Conservation (phyloP, 768 basidiomycete species). For the Calocybe gangraenosa region DNA sequence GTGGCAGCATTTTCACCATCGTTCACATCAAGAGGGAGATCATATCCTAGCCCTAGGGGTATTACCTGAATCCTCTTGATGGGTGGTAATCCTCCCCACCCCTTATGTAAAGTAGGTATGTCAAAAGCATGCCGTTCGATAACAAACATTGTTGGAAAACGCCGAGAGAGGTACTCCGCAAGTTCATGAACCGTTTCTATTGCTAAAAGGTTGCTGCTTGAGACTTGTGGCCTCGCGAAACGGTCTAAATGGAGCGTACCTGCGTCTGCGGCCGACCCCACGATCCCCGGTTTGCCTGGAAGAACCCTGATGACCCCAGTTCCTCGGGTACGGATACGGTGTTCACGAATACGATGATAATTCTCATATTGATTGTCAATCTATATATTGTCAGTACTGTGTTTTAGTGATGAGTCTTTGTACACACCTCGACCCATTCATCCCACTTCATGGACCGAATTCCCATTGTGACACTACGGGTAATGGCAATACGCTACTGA, state of each 20-base stretch:
- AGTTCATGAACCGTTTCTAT: conserved; percentile 67
- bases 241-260: no score
- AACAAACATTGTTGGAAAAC: conserved; percentile 56
- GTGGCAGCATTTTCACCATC: conserved; percentile 35
- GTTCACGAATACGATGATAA: conserved; percentile 56
- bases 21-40: conserved; percentile 37
- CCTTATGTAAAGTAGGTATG: conserved; percentile 21
- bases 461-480: conserved; percentile 19
- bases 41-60: conserved; percentile 44
- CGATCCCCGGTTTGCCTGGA: conserved; percentile 39
- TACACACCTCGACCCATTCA: conserved; percentile 67
- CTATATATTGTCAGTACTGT: conserved; percentile 22
- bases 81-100: conserved; percentile 42
- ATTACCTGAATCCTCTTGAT: conserved; percentile 50
- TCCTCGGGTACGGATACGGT: conserved; percentile 51
- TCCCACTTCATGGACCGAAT: conserved; percentile 53
- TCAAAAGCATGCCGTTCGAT: conserved; percentile 38
- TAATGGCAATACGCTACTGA: background rate
- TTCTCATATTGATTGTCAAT: conserved; percentile 53
- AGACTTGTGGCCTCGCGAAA: background rate
- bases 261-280: conserved; percentile 32
- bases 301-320: conserved; percentile 44
- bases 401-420: background rate
- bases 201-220: conserved; percentile 33
- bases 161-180: conserved; percentile 58